Evolutionary conservation across 108 stramenopile species (phyloP).

Genomic region (Fragilaria crotonensis): DNA sequence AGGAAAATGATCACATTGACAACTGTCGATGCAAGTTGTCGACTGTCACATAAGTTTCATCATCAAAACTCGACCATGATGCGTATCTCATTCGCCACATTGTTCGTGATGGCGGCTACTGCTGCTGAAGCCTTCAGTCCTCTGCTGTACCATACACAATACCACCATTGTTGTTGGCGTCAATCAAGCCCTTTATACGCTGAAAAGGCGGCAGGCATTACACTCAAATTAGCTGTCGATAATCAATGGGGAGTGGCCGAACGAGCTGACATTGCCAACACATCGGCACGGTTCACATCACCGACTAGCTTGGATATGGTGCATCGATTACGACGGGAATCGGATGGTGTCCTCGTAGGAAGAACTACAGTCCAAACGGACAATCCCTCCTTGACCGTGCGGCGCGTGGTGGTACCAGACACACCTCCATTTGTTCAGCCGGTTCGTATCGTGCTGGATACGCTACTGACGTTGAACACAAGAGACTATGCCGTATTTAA

Average conservation of each 20-base stretch:
- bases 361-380: conserved; percentile 64
- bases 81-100: too few relatives aligned
- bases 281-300: conserved; percentile 67
- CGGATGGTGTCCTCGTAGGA: conserved; percentile 68
- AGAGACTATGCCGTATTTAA: conserved; percentile 41
- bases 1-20: too few relatives aligned
- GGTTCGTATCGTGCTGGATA: conserved; percentile 65
- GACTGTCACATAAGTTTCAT: too few relatives aligned
- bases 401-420: conserved; percentile 33
- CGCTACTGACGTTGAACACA: conserved; percentile 30
- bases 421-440: conserved; percentile 34
- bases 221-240: conserved; percentile 79
- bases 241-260: conserved; percentile 57
- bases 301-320: conserved; percentile 69
- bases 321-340: conserved; percentile 59
- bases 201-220: too few relatives aligned
- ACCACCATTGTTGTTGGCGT: too few relatives aligned
- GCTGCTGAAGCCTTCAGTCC: too few relatives aligned
- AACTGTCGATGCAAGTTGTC: too few relatives aligned
- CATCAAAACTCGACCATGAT: too few relatives aligned
- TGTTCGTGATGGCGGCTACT: too few relatives aligned
- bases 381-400: conserved; percentile 63
- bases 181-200: too few relatives aligned
- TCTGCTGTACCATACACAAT: too few relatives aligned
- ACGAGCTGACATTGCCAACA: conserved; percentile 15